Base-by-base conservation (phyloP, 768 basidiomycete species). In the Lactarius evosmus region DNA sequence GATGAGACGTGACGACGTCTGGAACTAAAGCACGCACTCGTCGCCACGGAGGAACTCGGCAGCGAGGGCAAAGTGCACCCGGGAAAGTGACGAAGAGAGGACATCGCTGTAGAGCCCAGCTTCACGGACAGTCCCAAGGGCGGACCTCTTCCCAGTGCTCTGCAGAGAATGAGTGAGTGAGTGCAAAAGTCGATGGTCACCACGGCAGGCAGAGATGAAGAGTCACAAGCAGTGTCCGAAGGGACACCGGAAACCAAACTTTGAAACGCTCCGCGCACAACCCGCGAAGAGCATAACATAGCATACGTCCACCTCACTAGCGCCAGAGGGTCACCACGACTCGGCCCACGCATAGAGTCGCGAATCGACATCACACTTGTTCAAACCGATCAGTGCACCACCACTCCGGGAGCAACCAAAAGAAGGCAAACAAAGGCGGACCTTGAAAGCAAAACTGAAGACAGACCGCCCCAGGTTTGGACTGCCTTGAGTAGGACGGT, bases 11-110 rank as follows among this genome's bases (percentile, higher is more conserved):
- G n/a, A 36, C 34, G 30, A 14, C 4, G 41, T 44, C 5, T 56
- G n/a, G 60, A 36, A 16, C 7, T 7, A 29, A 62, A 65, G 29
- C 12, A 91, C 94, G 78, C 75, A 98, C 96, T 97, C 95, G 75
- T 99, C 94, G 53, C 93, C 95, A 63, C 88, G 85, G 70, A 98
- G 78, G 79, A 97, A 99, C 75, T 98, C 95, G 58, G 96, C 94
- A 27, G 93, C 95, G 74, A 98, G 78, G 64, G 93, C 87, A 51
- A 99, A 81, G 77, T 98, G 88, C 79, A 98, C 96, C 69, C 96
- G 80, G 19, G 88, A 83, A 68, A 98, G 80, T 66, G 83, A 87
- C 62, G 93, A 79, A 29, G 93, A 94, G 67, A 98, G 82, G 57
- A 95, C 83, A 72, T 95, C 96, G 56, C 96, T 96, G 73, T 92